Percentiles rank a stretch among this genome's conserved stretches.
Conservation (phyloP, 108 stramenopile genomes). For the Cyclotella distinguenda region DNA sequence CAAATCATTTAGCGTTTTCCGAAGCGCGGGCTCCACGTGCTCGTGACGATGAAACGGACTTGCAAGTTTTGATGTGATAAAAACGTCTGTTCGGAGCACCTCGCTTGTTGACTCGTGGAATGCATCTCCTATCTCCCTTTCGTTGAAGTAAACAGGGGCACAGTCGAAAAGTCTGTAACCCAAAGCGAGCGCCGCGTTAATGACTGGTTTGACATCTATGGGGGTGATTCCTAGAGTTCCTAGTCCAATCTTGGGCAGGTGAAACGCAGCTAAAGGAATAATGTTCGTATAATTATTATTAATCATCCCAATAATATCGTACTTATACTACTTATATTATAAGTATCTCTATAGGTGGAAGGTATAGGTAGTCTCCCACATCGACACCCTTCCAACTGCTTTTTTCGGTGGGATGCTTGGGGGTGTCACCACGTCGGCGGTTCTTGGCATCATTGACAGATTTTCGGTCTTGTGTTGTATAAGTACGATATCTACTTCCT, state of each 20-base stretch:
- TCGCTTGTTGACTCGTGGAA: constrained; percentile 42
- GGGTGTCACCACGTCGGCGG: too few species aligned
- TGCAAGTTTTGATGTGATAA: constrained; percentile 83
- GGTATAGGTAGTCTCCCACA: too few species aligned
- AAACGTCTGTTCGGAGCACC: constrained; percentile 66
- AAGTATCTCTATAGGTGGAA: too few species aligned
- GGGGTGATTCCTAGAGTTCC: constrained; percentile 14
- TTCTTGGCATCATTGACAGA: too few species aligned
- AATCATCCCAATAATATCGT: background rate
- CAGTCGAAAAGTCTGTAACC: constrained; percentile 74
- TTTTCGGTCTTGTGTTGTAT: too few species aligned
- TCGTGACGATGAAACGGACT: constrained; percentile 77
- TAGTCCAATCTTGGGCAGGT: constrained; percentile 9
- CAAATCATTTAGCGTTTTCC: constrained; percentile 75
- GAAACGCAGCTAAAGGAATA: background rate
- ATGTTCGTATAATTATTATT: constrained; percentile 15
- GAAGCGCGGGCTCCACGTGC: constrained; percentile 50
- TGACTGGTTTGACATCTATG: constrained; percentile 4
- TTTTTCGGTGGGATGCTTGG: too few species aligned
- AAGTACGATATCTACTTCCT: too few species aligned
- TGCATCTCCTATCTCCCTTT: constrained; percentile 69
- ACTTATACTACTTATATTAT: too few species aligned
- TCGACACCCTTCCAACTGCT: too few species aligned
- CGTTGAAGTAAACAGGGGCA: constrained; percentile 79
- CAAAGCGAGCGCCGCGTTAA: constrained; percentile 44